Conservation (phyloP, 108 stramenopile genomes). For the Aurantiochytrium sp. region DNA sequence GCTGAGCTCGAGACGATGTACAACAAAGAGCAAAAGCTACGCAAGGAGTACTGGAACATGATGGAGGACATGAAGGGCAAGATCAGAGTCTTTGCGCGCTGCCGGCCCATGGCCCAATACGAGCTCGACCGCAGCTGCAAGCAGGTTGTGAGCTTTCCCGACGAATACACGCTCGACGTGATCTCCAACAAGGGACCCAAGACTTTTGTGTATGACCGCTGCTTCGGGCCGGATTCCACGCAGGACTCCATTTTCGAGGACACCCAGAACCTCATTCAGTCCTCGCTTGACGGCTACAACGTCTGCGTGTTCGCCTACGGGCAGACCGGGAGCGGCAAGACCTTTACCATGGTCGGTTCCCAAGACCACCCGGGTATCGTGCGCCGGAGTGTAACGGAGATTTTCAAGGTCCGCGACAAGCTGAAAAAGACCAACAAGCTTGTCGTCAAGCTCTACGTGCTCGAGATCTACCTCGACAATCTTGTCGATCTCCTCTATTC, state of each 20-base stretch:
- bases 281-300: constrained; percentile 60
- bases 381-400: constrained; percentile 46
- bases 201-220: constrained; percentile 53
- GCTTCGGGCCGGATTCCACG: constrained; percentile 38
- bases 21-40: constrained; percentile 47
- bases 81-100: constrained; percentile 60
- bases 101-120: constrained; percentile 55
- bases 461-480: constrained; percentile 61
- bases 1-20: constrained; percentile 36
- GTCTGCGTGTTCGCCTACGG: constrained; percentile 66
- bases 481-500: constrained; percentile 53
- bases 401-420: constrained; percentile 30
- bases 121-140: constrained; percentile 47
- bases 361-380: constrained; percentile 48
- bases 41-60: constrained; percentile 65
- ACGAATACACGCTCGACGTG: constrained; percentile 51
- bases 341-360: constrained; percentile 58
- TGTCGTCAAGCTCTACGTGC: constrained; percentile 45
- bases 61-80: constrained; percentile 72
- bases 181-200: constrained; percentile 38
- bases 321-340: constrained; percentile 62
- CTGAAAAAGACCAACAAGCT: not conserved
- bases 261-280: constrained; percentile 51
- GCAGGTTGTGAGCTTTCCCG: constrained; percentile 47
- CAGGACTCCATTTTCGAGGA: constrained; percentile 62